These are phyloP conservation scores for Thraustochytrium sp. DNA, from an alignment of 352 stramenopile genomes.

Conservation along the genomic window DNA sequence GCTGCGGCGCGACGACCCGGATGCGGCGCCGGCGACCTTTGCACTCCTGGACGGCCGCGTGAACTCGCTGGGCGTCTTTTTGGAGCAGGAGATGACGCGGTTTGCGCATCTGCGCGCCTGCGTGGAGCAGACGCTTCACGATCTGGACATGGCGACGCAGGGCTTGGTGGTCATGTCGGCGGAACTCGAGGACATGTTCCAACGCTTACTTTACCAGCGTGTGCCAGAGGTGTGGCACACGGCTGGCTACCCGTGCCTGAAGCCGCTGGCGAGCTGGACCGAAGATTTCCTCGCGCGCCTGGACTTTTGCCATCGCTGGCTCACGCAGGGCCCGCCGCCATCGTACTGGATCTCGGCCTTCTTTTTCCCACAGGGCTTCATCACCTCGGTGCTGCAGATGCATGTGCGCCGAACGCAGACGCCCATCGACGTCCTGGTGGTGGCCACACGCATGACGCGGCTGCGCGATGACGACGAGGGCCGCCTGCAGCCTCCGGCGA, in stretches of 20 bases:
- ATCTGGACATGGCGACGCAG: constrained; percentile 78
- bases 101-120: constrained; percentile 86
- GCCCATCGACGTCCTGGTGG: constrained; percentile 79
- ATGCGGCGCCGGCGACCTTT: constrained; percentile 65
- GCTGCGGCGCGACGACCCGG: constrained; percentile 63
- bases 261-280: constrained; percentile 81
- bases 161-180: constrained; percentile 86
- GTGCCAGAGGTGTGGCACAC: constrained; percentile 79
- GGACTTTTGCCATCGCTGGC: constrained; percentile 70
- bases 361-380: constrained; percentile 91
- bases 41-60: constrained; percentile 69
- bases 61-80: constrained; percentile 84
- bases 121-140: constrained; percentile 72
- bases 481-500: constrained; percentile 19
- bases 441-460: constrained; percentile 70
- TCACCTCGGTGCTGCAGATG: constrained; percentile 86
- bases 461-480: constrained; percentile 59
- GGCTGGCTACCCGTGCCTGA: constrained; percentile 84
- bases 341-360: constrained; percentile 86
- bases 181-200: constrained; percentile 82
- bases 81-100: constrained; percentile 79
- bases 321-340: constrained; percentile 66
- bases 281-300: constrained; percentile 83
- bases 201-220: constrained; percentile 82
- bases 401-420: constrained; percentile 79